These are phyloP conservation scores for Saccharomycopsis oosterbeekiorum DNA, from an alignment of 805 yeast genomes.

Conservation along the genomic window DNA sequence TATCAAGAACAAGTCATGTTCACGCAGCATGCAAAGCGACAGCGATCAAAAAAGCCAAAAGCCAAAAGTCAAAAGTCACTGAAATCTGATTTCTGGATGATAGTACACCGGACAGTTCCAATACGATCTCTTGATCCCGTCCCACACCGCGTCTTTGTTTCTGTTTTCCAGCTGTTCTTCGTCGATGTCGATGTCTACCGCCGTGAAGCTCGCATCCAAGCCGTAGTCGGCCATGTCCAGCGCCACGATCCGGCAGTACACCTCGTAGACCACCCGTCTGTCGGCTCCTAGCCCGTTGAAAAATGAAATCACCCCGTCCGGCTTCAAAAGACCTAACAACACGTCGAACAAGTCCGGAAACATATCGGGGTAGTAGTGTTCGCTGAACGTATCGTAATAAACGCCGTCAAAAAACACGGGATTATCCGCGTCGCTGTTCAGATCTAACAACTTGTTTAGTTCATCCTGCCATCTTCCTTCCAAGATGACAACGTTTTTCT, in stretches of 20 bases:
- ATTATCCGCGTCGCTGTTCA: conserved; percentile 27
- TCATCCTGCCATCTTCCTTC: conserved; percentile 93
- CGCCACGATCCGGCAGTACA: conserved; percentile 73
- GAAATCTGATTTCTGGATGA: conserved; percentile 52
- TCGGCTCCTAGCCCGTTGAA: conserved; percentile 89
- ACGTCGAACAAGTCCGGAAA: conserved; percentile 64
- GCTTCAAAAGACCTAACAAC: conserved; percentile 72
- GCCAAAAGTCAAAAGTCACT: conserved; percentile 18
- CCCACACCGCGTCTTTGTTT: conserved; percentile 43
- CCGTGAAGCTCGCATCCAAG: conserved; percentile 46
- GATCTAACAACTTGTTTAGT: conserved; percentile 45
- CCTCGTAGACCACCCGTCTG: conserved; percentile 65
- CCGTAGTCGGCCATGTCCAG: conserved; percentile 77
- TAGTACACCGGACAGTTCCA: conserved; percentile 62
- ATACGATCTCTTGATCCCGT: conserved; percentile 49
- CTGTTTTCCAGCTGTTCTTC: conserved; percentile 25
- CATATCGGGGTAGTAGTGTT: conserved; percentile 76
- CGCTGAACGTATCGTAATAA: conserved; percentile 89
- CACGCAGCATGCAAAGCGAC: too few relatives aligned
- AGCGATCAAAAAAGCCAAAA: too few relatives aligned
- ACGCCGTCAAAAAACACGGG: conserved; percentile 75
- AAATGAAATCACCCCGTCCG: conserved; percentile 78
- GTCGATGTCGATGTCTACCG: conserved; percentile 29
- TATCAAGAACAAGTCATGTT: too few relatives aligned
- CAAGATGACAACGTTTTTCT: conserved; percentile 57